phyloP scores from a whole-genome alignment of 1,284 basidiomycete genomes.

The Spongiforma sp. region DNA sequence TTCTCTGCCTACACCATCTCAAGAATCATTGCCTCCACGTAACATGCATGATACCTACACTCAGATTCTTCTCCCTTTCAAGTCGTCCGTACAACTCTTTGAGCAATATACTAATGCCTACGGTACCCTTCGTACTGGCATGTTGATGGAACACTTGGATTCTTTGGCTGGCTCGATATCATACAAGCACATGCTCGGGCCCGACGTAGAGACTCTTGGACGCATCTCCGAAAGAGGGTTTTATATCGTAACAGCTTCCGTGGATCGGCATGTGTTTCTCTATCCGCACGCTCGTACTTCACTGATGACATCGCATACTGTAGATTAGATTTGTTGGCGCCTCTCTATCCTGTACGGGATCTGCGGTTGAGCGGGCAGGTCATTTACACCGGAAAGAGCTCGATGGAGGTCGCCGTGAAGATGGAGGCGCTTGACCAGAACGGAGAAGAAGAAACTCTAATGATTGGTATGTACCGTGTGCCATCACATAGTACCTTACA shows the following conservation, averaged over 20 bases:
- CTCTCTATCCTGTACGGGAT: slow-evolving; percentile 64
- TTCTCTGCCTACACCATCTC: slow-evolving; percentile 20
- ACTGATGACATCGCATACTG: background rate
- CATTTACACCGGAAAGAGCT: slow-evolving; percentile 76
- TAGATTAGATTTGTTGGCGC: slow-evolving; percentile 69
- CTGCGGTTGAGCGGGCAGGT: slow-evolving; percentile 80
- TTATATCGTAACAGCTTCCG: slow-evolving; percentile 84
- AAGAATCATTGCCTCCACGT: slow-evolving; percentile 45
- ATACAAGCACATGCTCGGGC: slow-evolving; percentile 81
- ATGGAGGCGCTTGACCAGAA: slow-evolving; percentile 68
- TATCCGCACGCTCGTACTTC: background rate
- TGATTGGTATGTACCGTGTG: slow-evolving; percentile 56
- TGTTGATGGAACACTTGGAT: slow-evolving; percentile 80
- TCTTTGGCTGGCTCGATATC: slow-evolving; percentile 83
- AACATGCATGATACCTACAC: slow-evolving; percentile 75
- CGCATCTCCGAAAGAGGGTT: slow-evolving; percentile 66
- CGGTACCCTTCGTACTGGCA: slow-evolving; percentile 70
- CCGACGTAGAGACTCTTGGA: slow-evolving; percentile 56
- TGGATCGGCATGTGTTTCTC: slow-evolving; percentile 59
- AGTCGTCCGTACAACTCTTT: slow-evolving; percentile 57
- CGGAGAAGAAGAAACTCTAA: slow-evolving; percentile 60
- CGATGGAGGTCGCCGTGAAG: slow-evolving; percentile 84
- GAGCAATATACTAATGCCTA: slow-evolving; percentile 74
- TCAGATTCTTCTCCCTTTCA: slow-evolving; percentile 67
- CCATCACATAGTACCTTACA: slow-evolving; percentile 2